phyloP scores from a whole-genome alignment of 306 rosid species.

The Cicer yamashitae region DNA sequence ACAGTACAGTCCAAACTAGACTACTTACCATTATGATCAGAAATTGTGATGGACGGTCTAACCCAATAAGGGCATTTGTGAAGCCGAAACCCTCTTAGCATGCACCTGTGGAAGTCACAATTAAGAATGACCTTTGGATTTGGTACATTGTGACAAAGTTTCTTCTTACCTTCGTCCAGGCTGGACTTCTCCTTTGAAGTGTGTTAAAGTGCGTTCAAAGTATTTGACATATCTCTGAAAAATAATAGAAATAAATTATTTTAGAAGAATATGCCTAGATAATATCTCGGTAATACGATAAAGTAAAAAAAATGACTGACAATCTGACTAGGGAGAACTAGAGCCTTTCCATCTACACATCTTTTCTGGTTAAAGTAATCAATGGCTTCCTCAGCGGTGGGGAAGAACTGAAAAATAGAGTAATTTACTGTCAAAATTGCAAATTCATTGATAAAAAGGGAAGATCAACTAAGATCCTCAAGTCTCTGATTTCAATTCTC shows the following conservation, averaged over 20 bases:
- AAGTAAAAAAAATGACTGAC: slow-evolving; percentile 59
- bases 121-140: slow-evolving; percentile 41
- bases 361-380: slow-evolving; percentile 84
- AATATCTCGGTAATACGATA: slow-evolving; percentile 21
- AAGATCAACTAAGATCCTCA: slow-evolving; percentile 25
- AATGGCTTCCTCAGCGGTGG: slow-evolving; percentile 82
- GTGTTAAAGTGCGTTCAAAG: slow-evolving; percentile 67
- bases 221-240: slow-evolving; percentile 87
- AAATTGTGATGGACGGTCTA: slow-evolving; percentile 83
- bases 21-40: slow-evolving; percentile 75
- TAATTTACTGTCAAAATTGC: slow-evolving; percentile 37
- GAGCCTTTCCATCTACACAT: slow-evolving; percentile 91
- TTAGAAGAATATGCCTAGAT: slow-evolving; percentile 46
- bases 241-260: slow-evolving; percentile 39
- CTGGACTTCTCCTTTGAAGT: slow-evolving; percentile 74
- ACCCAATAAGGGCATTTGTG: slow-evolving; percentile 92
- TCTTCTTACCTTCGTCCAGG: slow-evolving; percentile 77
- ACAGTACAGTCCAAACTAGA: slow-evolving; percentile 24
- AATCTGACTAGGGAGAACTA: slow-evolving; percentile 92
- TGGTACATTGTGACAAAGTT: slow-evolving; percentile 29
- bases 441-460: slow-evolving; percentile 4
- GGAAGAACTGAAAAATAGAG: slow-evolving; percentile 73
- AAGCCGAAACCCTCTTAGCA: slow-evolving; percentile 92
- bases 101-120: slow-evolving; percentile 70
- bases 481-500: slow-evolving; percentile 36